Conservation (phyloP, 805 yeast species). For the Myxozyma udenii region DNA sequence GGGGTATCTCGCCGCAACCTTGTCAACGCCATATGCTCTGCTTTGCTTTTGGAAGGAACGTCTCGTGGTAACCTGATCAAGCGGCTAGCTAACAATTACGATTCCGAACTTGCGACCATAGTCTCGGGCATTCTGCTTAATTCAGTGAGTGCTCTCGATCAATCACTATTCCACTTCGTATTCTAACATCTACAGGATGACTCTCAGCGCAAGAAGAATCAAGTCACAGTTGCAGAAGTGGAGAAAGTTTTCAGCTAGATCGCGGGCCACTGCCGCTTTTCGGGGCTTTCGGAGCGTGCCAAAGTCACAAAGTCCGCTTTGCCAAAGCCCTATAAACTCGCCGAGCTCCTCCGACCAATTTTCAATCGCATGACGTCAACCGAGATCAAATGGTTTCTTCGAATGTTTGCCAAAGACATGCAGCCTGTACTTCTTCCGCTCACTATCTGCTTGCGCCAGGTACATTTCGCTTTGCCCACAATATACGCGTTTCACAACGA, state of each 20-base stretch:
- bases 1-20: not conserved
- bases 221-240: constrained; percentile 5
- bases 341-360: constrained; percentile 6
- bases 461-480: constrained; percentile 18
- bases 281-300: not conserved
- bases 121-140: no score
- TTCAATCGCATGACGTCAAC: constrained; percentile 1
- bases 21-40: not conserved
- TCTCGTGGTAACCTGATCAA: not conserved
- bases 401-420: constrained; percentile 12
- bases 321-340: not conserved
- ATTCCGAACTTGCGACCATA: no score
- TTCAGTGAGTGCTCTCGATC: no score
- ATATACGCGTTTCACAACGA: constrained; percentile 6
- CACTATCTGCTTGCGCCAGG: not conserved
- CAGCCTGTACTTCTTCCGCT: constrained; percentile 13
- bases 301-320: not conserved
- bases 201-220: not conserved
- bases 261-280: constrained; percentile 10
- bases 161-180: no score
- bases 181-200: no score
- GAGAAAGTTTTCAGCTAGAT: constrained; percentile 3
- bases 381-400: constrained; percentile 22
- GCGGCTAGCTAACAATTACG: no score
- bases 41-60: not conserved